Base-by-base conservation (phyloP, 805 yeast genomes). In the Cyberlindnera bimundalis region DNA sequence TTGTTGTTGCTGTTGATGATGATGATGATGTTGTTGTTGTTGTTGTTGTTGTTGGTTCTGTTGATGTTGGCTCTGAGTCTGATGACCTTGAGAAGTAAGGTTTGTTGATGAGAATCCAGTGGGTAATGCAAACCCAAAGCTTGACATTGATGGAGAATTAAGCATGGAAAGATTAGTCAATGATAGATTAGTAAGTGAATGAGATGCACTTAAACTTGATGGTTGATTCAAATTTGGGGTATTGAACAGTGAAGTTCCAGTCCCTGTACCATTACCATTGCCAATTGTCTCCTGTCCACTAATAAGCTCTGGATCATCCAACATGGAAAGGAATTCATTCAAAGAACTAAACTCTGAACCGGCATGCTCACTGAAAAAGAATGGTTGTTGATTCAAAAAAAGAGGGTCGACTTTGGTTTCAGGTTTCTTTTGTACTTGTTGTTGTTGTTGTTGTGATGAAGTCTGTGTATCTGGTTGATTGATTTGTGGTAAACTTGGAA, bases 331-430 rank as follows among this genome's bases (percentile, higher is more conserved):
- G 54, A 90, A 90, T 58, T 90, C 96, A 44, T 88, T 88, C 50
- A 90, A 68, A 1, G 96, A 88, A 47, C 88, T 80, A 57, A 90
- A 89, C 63, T 90, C 97, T 16, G 93, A 81, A 2, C 96, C 96
- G 0, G 93, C 95, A 58, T 89, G 95, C 54, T 89, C 96, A 0
- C 96, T 84, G 48, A 79, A 83, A 65, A 89, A 89, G 43, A 84
- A 77, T 0, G 95, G 93, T 47, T 80, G 85, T 43, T 80, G 86
- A 29, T 53, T 53, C 29, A 50, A 47, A 32, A 55, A 41, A 20
- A 51, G 29, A 1, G 56, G 52, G 23, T 50, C 53, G 7, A 39
- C 20, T 19, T 43, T 43, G 6, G 33, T 35, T 12, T 37, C 35
- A 9, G 35, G 35, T 35, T 35, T 39, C 45, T 34, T 20, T 21